Evolutionary conservation across 208 protist species (phyloP), one percentile per base, ranked within the genome.

Genomic region (Acanthamoeba quina): DNA sequence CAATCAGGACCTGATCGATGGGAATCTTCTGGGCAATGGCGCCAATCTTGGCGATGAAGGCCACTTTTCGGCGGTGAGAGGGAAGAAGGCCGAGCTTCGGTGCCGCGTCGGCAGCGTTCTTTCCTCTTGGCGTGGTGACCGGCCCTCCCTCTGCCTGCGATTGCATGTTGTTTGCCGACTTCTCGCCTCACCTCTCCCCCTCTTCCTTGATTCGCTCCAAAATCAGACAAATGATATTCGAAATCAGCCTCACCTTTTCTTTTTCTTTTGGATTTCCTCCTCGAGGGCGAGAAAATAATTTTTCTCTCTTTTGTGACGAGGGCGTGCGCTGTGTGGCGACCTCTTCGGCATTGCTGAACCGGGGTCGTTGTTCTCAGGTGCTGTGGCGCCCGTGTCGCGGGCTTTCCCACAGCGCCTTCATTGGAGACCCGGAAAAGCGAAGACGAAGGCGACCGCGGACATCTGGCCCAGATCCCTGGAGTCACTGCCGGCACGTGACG

Each of bases 331-430:
- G 37, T 37, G 37, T 37, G 37, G 37, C 37, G 37, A 3, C 37
- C 1, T 5, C 41, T 47, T 47, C 41, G 41, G 41, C 41, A 1
- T 47, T 47, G 41, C 41, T 10, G 41, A 47, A 10, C 41, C 41
- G 41, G 41, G 41, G 41, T 47, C 17, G 72, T 26, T 54, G 72
- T 80, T 37, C 72, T 80, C 72, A 54, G 72, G 72, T 34, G 41
- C 17, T 44, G 72, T 26, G 72, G 72, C 31, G 41, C 72, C 72
- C 0, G 11, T 56, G 19, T 0, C 2, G 37, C 6, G 5, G 72
- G 72, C 72, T 80, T 80, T 80, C 72, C 72, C 72, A 26, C 72
- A 44, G 6, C 44, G 41, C 72, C 72, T 80, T 80, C 72, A 80
- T 80, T 72, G 34, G 41, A 26, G 41, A 76, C 37, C 31, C 68